These are phyloP conservation scores for Alternaria consortialis DNA, from an alignment of 2,329 filamentous ascomycete species.

Conservation along the genomic window DNA sequence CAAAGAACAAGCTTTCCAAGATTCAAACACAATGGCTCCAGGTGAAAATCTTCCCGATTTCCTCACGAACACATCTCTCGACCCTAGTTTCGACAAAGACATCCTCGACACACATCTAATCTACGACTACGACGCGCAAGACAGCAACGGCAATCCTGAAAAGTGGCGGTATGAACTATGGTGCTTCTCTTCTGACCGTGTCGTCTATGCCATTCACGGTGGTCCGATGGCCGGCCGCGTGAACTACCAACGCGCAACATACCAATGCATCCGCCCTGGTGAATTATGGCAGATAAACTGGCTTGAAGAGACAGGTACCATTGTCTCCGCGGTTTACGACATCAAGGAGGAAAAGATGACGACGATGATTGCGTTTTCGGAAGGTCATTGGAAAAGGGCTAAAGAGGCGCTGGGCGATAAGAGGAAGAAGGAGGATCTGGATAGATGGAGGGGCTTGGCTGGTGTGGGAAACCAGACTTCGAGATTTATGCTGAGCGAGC, in stretches of 20 bases:
- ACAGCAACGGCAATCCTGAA: slow-evolving; percentile 60
- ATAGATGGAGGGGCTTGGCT: slow-evolving; percentile 61
- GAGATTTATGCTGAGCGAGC: slow-evolving; percentile 62
- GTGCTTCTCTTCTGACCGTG: slow-evolving; percentile 64
- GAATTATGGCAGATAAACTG: slow-evolving; percentile 69
- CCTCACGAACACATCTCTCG: slow-evolving; percentile 39
- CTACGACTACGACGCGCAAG: slow-evolving; percentile 65
- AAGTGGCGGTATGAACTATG: slow-evolving; percentile 71
- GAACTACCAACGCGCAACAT: slow-evolving; percentile 64
- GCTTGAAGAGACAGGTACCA: slow-evolving; percentile 68
- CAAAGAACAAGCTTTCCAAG: background rate
- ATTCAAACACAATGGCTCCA: slow-evolving; percentile 28
- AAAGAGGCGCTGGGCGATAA: slow-evolving; percentile 65
- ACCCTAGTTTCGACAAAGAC: slow-evolving; percentile 59
- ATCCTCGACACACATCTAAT: slow-evolving; percentile 64
- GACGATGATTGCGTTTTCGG: slow-evolving; percentile 63
- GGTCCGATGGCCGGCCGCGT: slow-evolving; percentile 62
- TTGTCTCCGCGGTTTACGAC: slow-evolving; percentile 66
- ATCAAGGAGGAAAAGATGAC: slow-evolving; percentile 60
- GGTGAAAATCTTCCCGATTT: slow-evolving; percentile 37
- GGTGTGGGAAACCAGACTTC: slow-evolving; percentile 61
- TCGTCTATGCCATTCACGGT: slow-evolving; percentile 68
- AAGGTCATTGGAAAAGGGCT: slow-evolving; percentile 64
- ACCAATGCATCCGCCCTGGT: slow-evolving; percentile 66
- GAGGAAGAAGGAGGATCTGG: slow-evolving; percentile 60